Evolutionary conservation across 1,139 yeast species (phyloP), one percentile per base, ranked within the genome.

Genomic region (Maudiozyma humilis): DNA sequence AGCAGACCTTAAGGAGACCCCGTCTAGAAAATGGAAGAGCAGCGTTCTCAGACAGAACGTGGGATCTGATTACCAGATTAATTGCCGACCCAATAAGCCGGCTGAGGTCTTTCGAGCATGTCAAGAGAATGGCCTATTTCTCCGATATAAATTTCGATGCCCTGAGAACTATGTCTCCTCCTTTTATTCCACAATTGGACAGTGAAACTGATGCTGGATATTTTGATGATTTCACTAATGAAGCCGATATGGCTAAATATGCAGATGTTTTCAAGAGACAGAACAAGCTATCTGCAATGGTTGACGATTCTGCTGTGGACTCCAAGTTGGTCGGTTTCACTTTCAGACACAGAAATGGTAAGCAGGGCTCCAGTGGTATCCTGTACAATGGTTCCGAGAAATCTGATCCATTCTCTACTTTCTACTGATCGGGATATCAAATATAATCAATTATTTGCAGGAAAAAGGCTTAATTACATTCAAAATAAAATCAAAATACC

Each of bases 151-250:
- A 85, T 57, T 91, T 95, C 82, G 76, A 73, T 3, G 67, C 67
- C 20, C 66, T 93, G 53, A 76, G 96, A 57, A 68, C 67, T 31
- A 74, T 79, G 50, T 73, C 80, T 18, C 96, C 98, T 3, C 99
- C 99, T 23, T 93, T 93, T 64, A 85, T 93, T 25, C 99, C 99
- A 1, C 96, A 93, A 59, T 73, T 93, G 51, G 97, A 91, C 60
- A 85, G 88, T 49, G 98, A 93, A 59, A 93, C 89, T 51, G 99
- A 93, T 67, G 97, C 97, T 1, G 99, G 98, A 1, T 93, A 93
- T 67, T 93, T 93, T 63, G 99, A 93, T 66, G 98, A 93, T 63
- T 93, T 93, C 62, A 88, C 86, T 50, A 93, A 87, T 64, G 97
- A 89, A 59, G 89, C 85, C 45, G 95, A 93, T 64, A 89, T 93